Evolutionary conservation across 768 basidiomycete genomes (phyloP).

Genomic region (Naganishia vishniacii): DNA sequence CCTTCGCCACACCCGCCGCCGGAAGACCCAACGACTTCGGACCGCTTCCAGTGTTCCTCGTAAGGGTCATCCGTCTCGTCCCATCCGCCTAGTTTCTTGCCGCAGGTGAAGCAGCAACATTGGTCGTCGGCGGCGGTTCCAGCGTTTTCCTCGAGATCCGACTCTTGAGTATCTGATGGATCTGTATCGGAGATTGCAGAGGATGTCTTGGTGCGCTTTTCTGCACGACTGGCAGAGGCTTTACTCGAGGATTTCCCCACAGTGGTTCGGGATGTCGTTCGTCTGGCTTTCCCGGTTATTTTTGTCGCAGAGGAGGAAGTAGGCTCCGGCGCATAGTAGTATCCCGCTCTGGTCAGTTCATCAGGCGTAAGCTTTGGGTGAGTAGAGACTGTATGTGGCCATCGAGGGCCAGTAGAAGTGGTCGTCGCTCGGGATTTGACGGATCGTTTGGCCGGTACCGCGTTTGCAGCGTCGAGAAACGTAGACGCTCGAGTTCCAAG

Average conservation of each 20-base stretch:
- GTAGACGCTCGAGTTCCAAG: neutral
- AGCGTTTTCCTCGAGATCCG: neutral
- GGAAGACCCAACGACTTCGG: slow-evolving; percentile 49
- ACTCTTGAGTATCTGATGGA: neutral
- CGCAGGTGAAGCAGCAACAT: slow-evolving; percentile 69
- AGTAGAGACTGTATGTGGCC: slow-evolving; percentile 68
- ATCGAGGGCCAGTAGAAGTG: slow-evolving; percentile 49
- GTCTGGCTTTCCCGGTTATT: neutral
- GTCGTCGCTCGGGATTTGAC: slow-evolving; percentile 52
- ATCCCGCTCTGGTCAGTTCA: slow-evolving; percentile 79
- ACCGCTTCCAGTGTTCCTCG: slow-evolving; percentile 70
- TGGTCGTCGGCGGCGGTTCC: slow-evolving; percentile 50
- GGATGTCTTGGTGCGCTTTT: neutral
- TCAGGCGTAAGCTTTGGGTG: slow-evolving; percentile 61
- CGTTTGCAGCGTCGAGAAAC: neutral
- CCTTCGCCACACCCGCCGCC: neutral
- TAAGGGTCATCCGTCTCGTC: slow-evolving; percentile 78
- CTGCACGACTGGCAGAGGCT: neutral
- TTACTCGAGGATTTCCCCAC: slow-evolving; percentile 49
- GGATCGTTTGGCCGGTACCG: neutral
- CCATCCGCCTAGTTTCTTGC: slow-evolving; percentile 78
- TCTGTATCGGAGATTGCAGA: neutral
- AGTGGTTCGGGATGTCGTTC: neutral
- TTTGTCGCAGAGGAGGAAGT: neutral
- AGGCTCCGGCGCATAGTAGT: slow-evolving; percentile 65